Conservation (phyloP, 352 stramenopile genomes). For the Globisporangium perplexum region DNA sequence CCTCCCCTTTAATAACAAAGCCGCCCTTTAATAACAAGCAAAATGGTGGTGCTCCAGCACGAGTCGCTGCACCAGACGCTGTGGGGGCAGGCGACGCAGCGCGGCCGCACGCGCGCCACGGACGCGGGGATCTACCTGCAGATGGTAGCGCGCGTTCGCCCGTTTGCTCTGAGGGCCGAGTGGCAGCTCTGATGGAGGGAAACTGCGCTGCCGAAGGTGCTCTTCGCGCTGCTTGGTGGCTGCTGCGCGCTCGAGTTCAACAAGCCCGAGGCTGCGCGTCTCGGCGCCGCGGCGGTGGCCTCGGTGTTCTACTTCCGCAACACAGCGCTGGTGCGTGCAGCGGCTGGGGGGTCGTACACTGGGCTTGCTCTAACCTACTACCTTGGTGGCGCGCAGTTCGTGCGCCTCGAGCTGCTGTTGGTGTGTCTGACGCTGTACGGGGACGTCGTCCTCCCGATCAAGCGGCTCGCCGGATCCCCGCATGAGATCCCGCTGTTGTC, state of each 20-base stretch:
- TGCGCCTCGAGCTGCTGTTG: conserved; percentile 51
- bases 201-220: background rate
- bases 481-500: conserved; percentile 9
- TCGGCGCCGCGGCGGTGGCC: conserved; percentile 20
- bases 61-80: conserved; percentile 52
- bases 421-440: conserved; percentile 48
- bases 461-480: conserved; percentile 11
- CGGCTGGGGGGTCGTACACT: conserved; percentile 2
- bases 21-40: too few species aligned
- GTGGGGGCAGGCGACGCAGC: conserved; percentile 38
- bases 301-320: conserved; percentile 64
- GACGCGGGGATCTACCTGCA: conserved; percentile 45
- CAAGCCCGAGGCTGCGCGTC: conserved; percentile 40
- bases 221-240: conserved; percentile 27
- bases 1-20: too few species aligned
- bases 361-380: too few species aligned
- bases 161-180: background rate
- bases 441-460: conserved; percentile 42
- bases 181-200: background rate
- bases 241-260: conserved; percentile 43
- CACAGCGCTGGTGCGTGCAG: conserved; percentile 31
- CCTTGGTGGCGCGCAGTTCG: conserved; percentile 27
- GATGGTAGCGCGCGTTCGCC: conserved; percentile 19
- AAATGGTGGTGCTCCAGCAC: conserved; percentile 66
- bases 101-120: conserved; percentile 32